Evolutionary conservation across 768 basidiomycete species (phyloP).

Genomic region (Podaxis pistillaris): DNA sequence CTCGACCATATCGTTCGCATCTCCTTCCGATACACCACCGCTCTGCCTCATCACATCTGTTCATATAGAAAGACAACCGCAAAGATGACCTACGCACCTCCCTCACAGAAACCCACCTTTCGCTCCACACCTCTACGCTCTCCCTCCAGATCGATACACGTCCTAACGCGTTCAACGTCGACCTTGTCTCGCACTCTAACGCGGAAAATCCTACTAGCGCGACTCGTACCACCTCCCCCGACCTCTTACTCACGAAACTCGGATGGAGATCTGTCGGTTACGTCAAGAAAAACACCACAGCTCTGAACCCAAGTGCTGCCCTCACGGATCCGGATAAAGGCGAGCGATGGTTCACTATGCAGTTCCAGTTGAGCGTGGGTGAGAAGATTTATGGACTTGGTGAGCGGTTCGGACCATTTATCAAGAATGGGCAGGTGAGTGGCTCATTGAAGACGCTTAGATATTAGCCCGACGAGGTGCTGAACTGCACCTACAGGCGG

Average conservation of each 20-base stretch:
- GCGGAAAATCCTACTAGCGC: constrained; percentile 22
- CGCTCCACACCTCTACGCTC: constrained; percentile 21
- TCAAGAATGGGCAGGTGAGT: constrained; percentile 42
- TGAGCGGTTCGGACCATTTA: constrained; percentile 44
- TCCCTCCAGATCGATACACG: constrained; percentile 28
- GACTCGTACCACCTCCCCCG: constrained; percentile 13
- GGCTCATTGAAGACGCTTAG: background rate
- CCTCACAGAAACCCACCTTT: constrained; percentile 23
- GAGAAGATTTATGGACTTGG: constrained; percentile 48
- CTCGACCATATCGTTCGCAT: constrained; percentile 17
- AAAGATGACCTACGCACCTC: constrained; percentile 19
- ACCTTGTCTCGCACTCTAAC: constrained; percentile 23
- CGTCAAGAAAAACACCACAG: constrained; percentile 24
- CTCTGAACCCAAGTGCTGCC: constrained; percentile 18
- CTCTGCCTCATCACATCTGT: background rate
- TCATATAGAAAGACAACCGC: constrained; percentile 5
- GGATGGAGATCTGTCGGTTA: constrained; percentile 31
- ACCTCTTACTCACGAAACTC: constrained; percentile 29
- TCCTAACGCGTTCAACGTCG: constrained; percentile 28
- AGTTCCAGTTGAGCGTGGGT: constrained; percentile 35
- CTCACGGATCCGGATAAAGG: constrained; percentile 24
- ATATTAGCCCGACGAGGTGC: background rate
- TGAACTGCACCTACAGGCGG: constrained; percentile 16
- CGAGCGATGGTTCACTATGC: constrained; percentile 31
- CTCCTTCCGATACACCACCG: background rate